phyloP scores from a whole-genome alignment of 2,329 filamentous ascomycete species.

The Ascochyta pisi region DNA sequence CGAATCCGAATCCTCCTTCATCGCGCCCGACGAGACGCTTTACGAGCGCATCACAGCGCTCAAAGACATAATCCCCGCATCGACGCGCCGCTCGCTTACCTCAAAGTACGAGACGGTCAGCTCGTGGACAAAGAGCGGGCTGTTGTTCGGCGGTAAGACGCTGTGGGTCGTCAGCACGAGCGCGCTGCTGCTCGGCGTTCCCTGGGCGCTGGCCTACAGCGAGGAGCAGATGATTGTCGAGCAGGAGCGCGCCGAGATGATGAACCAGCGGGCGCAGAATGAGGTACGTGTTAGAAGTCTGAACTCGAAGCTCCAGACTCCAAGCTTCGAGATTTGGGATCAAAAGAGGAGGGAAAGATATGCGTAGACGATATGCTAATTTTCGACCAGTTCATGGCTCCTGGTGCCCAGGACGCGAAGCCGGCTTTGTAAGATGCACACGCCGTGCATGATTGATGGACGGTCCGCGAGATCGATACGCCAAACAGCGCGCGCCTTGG shows the following conservation, averaged over 20 bases:
- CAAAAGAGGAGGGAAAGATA: background rate
- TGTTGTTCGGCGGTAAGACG: conserved; percentile 80
- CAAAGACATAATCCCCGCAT: conserved; percentile 80
- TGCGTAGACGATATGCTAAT: conserved; percentile 17
- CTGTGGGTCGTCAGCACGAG: conserved; percentile 92
- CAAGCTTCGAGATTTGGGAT: background rate
- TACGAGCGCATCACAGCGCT: conserved; percentile 74
- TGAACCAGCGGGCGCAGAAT: conserved; percentile 83
- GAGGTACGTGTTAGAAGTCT: conserved; percentile 61
- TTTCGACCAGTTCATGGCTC: conserved; percentile 41
- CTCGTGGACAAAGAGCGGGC: conserved; percentile 64
- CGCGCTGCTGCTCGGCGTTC: conserved; percentile 87
- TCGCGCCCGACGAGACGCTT: conserved; percentile 50
- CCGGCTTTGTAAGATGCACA: conserved; percentile 44
- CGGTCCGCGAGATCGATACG: background rate
- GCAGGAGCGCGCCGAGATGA: conserved; percentile 97
- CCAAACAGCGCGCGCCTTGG: background rate
- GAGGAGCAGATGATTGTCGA: conserved; percentile 97
- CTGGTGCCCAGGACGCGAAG: conserved; percentile 41
- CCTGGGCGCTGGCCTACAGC: conserved; percentile 88
- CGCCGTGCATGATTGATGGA: background rate
- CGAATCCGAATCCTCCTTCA: conserved; percentile 14
- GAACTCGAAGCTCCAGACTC: too few relatives aligned
- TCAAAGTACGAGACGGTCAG: conserved; percentile 58
- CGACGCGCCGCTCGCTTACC: conserved; percentile 67